A percentile compares a stretch with the other conserved stretches of the same genome.
Evolutionary conservation across 1,139 yeast genomes (phyloP).

Genomic region (Lodderomyces oxycetoniae): DNA sequence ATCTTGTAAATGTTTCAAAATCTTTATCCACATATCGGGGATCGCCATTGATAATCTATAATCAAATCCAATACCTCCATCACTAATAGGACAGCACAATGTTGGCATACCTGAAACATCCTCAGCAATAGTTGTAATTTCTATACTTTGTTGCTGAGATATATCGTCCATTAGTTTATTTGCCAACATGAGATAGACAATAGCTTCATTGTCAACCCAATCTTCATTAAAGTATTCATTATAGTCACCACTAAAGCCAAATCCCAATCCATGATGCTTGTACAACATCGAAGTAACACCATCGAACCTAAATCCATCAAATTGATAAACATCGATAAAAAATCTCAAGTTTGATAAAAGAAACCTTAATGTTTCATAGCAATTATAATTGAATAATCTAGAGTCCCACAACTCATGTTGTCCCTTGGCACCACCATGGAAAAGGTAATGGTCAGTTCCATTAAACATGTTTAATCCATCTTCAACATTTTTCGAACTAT

Average conservation of each 20-base stretch:
- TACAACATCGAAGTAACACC: conserved; percentile 96
- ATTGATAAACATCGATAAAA: conserved; percentile 75
- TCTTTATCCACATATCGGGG: conserved; percentile 98
- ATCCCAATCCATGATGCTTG: conserved; percentile 85
- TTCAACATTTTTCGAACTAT: conserved; percentile 88
- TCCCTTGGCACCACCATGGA: conserved; percentile 85
- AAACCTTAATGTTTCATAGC: conserved; percentile 85
- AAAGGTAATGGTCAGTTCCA: conserved; percentile 93
- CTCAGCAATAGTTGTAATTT: conserved; percentile 82
- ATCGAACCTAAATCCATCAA: conserved; percentile 95
- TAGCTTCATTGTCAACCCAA: conserved; percentile 84
- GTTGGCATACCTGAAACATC: conserved; percentile 99
- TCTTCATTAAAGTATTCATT: conserved; percentile 78
- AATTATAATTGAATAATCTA: conserved; percentile 83
- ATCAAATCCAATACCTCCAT: conserved; percentile 92
- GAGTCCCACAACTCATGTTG: conserved; percentile 94
- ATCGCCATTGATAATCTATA: conserved; percentile 94
- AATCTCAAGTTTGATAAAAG: conserved; percentile 82
- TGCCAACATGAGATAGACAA: conserved; percentile 82
- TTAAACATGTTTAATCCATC: conserved; percentile 93
- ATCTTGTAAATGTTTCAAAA: conserved; percentile 75
- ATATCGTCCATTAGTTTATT: conserved; percentile 65
- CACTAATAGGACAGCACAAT: conserved; percentile 63
- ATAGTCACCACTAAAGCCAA: conserved; percentile 88
- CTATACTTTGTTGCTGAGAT: conserved; percentile 36